These are phyloP conservation scores for Cordyceps pruinosa DNA, from an alignment of 2,329 filamentous ascomycete species.

Conservation along the genomic window DNA sequence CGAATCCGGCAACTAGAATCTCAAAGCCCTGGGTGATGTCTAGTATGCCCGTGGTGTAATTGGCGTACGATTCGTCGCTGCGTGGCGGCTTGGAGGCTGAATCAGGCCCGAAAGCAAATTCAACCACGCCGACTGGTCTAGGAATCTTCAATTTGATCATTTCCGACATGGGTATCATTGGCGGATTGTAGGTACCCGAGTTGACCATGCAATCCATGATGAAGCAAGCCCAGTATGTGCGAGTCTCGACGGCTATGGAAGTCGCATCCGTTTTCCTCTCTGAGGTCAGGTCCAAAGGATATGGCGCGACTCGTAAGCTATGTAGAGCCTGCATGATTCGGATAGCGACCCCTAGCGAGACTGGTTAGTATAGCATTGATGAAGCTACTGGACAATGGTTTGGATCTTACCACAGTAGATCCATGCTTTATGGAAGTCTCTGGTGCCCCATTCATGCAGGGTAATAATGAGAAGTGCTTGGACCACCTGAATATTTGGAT, in stretches of 20 bases:
- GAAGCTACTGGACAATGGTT: neutral
- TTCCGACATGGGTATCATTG: slow-evolving; percentile 28
- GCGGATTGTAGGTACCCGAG: slow-evolving; percentile 33
- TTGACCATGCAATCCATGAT: slow-evolving; percentile 39
- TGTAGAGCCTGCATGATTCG: slow-evolving; percentile 32
- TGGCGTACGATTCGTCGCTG: slow-evolving; percentile 5
- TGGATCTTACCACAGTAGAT: slow-evolving; percentile 29
- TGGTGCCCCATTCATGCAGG: slow-evolving; percentile 35
- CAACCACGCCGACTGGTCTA: slow-evolving; percentile 26
- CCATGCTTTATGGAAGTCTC: slow-evolving; percentile 37
- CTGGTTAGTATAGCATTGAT: neutral
- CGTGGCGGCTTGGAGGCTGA: slow-evolving; percentile 18
- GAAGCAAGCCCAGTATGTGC: slow-evolving; percentile 40
- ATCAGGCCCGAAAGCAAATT: slow-evolving; percentile 33
- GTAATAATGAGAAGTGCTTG: slow-evolving; percentile 34
- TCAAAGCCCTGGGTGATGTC: slow-evolving; percentile 25
- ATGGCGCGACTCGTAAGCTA: slow-evolving; percentile 22
- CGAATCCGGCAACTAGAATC: slow-evolving; percentile 35
- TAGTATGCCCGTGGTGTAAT: slow-evolving; percentile 15
- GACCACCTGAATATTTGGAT: slow-evolving; percentile 28
- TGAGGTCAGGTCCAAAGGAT: slow-evolving; percentile 20
- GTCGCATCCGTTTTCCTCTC: slow-evolving; percentile 17
- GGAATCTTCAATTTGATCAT: slow-evolving; percentile 28
- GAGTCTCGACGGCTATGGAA: slow-evolving; percentile 27
- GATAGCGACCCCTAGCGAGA: slow-evolving; percentile 27